A percentile compares a stretch with the other conserved stretches of the same genome.
phyloP scores from a whole-genome alignment of 1,284 basidiomycete species.

The Rhodofomes roseus region DNA sequence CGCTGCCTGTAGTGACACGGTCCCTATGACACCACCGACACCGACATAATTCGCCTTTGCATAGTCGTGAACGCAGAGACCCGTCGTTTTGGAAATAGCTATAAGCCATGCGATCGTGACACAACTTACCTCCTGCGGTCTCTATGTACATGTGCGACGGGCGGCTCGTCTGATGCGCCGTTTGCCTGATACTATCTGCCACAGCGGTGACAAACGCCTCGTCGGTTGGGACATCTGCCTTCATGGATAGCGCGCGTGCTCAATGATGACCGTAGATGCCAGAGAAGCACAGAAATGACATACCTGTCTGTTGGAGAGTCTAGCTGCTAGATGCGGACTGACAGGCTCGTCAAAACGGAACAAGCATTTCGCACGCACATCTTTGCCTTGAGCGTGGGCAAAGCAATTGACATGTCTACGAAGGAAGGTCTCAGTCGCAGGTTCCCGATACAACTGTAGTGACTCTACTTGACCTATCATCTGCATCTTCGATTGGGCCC shows the following conservation, averaged over 20 bases:
- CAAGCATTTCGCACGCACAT: slow-evolving; percentile 69
- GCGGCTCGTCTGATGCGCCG: slow-evolving; percentile 12
- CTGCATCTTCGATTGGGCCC: slow-evolving; percentile 75
- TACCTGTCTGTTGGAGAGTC: slow-evolving; percentile 45
- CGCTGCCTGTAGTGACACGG: no score
- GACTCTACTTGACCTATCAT: slow-evolving; percentile 64
- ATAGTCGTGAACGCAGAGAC: no score
- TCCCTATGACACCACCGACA: no score
- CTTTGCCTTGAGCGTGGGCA: slow-evolving; percentile 37
- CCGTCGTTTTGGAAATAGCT: no score
- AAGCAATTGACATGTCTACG: slow-evolving; percentile 71
- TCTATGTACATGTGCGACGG: slow-evolving; percentile 76
- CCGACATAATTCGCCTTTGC: no score
- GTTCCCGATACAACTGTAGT: background rate
- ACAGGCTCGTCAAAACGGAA: slow-evolving; percentile 88
- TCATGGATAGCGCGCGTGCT: slow-evolving; percentile 2
- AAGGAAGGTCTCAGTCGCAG: background rate
- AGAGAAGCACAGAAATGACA: slow-evolving; percentile 23
- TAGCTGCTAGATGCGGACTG: slow-evolving; percentile 88
- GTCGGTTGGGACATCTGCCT: slow-evolving; percentile 48
- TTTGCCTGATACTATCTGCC: slow-evolving; percentile 54
- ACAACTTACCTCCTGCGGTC: slow-evolving; percentile 86
- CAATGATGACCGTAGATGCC: slow-evolving; percentile 20
- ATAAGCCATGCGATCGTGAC: no score
- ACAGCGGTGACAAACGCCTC: slow-evolving; percentile 69